Percentiles rank a stretch among this genome's conserved stretches.
phyloP scores from a whole-genome alignment of 1,139 yeast species.

The Candida sp. region DNA sequence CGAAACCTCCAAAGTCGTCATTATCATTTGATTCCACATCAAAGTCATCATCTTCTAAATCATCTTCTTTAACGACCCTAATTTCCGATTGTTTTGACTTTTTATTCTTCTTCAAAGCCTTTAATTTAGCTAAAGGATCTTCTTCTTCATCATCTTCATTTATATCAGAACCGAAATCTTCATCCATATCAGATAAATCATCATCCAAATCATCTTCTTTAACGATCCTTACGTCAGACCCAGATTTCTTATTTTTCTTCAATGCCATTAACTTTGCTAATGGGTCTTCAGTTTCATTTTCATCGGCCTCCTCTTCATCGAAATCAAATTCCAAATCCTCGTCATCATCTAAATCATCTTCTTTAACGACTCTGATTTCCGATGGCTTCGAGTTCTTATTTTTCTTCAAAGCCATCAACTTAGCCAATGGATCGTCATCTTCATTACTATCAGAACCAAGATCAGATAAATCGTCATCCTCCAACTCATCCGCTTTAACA shows the following conservation, averaged over 20 bases:
- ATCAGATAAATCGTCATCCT: constrained; percentile 10
- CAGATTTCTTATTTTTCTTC: constrained; percentile 27
- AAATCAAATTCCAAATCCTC: no score
- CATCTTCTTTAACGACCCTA: constrained; percentile 27
- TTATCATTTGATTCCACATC: background rate
- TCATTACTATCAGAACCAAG: constrained; percentile 9
- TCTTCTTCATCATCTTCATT: no score
- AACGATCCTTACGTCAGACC: constrained; percentile 8
- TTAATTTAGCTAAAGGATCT: constrained; percentile 45
- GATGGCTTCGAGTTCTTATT: constrained; percentile 1
- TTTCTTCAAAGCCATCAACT: constrained; percentile 35
- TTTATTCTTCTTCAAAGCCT: constrained; percentile 36
- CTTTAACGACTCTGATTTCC: constrained; percentile 20
- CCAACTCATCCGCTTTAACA: constrained; percentile 28
- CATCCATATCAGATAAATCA: no score
- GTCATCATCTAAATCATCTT: constrained; percentile 21
- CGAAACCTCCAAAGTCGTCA: background rate
- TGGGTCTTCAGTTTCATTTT: constrained; percentile 26
- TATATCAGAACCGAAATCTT: constrained; percentile 10
- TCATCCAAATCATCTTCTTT: no score
- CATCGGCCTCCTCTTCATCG: no score
- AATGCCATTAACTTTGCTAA: constrained; percentile 42
- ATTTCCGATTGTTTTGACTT: constrained; percentile 3
- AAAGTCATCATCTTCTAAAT: constrained; percentile 11
- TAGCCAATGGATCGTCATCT: constrained; percentile 33